These are phyloP conservation scores for Chionographis japonica DNA, from an alignment of 106 monocot species.

Conservation along the genomic window DNA sequence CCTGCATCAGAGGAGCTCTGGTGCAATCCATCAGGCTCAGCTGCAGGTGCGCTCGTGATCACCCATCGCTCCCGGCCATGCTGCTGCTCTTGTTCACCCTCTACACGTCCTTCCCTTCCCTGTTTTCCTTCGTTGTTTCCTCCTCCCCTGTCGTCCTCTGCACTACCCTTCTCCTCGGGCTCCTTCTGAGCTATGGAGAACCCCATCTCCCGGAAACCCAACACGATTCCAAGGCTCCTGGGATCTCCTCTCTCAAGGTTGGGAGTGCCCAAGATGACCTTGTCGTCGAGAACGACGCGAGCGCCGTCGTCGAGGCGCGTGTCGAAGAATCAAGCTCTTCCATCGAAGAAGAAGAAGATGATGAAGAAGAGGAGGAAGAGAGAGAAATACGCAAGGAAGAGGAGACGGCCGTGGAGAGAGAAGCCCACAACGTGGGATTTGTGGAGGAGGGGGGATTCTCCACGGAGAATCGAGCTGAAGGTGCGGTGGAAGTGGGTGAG, in stretches of 20 bases:
- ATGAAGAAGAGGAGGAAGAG: too few relatives aligned
- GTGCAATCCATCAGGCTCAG: background rate
- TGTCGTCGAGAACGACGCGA: background rate
- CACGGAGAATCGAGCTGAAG: slow-evolving; percentile 5
- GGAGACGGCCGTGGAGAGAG: too few relatives aligned
- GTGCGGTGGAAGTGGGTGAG: background rate
- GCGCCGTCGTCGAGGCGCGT: too few relatives aligned
- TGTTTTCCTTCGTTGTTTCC: background rate
- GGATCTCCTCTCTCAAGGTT: background rate
- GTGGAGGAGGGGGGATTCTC: slow-evolving; percentile 9
- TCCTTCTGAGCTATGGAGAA: background rate
- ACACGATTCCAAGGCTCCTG: background rate
- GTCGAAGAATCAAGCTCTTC: too few relatives aligned
- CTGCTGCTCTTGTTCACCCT: background rate
- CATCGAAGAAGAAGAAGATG: too few relatives aligned
- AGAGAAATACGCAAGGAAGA: too few relatives aligned
- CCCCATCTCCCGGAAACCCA: background rate
- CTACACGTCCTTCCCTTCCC: background rate
- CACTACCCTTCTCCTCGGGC: background rate
- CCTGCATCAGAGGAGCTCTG: background rate
- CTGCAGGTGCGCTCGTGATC: background rate
- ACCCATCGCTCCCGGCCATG: background rate
- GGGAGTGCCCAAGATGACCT: background rate
- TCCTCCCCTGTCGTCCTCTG: background rate
- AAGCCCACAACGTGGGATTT: background rate